These are phyloP conservation scores for Megacollybia platyphylla DNA, from an alignment of 1,284 basidiomycete species.

Conservation along the genomic window DNA sequence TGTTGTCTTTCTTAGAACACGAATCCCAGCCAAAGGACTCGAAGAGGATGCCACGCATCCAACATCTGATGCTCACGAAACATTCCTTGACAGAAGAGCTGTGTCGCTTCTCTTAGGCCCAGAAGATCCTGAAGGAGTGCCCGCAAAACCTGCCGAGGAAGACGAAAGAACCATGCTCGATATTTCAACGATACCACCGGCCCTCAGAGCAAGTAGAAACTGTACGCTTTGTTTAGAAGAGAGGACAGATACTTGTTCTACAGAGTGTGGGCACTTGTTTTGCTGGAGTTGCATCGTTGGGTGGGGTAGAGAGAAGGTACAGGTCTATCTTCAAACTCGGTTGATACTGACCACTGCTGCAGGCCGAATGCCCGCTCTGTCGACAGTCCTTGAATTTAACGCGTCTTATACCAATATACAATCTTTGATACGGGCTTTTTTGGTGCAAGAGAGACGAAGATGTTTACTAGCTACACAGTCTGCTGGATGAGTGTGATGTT, in stretches of 20 bases:
- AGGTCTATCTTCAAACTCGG: slow-evolving; percentile 1
- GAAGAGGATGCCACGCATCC: slow-evolving; percentile 5
- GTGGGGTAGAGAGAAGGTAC: slow-evolving; percentile 81
- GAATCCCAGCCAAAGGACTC: not conserved
- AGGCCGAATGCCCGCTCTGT: slow-evolving; percentile 81
- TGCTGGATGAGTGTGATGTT: slow-evolving; percentile 94
- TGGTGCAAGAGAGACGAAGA: slow-evolving; percentile 1
- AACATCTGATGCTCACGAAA: slow-evolving; percentile 27
- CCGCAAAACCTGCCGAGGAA: slow-evolving; percentile 47
- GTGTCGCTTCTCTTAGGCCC: slow-evolving; percentile 46
- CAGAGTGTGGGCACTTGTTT: slow-evolving; percentile 91
- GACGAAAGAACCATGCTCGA: slow-evolving; percentile 57
- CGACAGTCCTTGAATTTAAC: slow-evolving; percentile 68
- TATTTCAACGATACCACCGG: slow-evolving; percentile 35
- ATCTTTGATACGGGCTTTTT: slow-evolving; percentile 40
- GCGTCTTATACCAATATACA: slow-evolving; percentile 72
- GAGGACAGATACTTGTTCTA: slow-evolving; percentile 69
- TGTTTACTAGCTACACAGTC: slow-evolving; percentile 18
- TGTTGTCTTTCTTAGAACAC: slow-evolving; percentile 25
- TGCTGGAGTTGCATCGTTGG: slow-evolving; percentile 89
- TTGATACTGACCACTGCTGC: slow-evolving; percentile 4
- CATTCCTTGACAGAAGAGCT: slow-evolving; percentile 53
- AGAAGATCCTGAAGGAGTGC: slow-evolving; percentile 36
- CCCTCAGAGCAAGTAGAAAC: slow-evolving; percentile 48
- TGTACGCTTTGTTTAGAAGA: slow-evolving; percentile 85